Evolutionary conservation across 176 grass and related monocot genomes (phyloP).

Genomic region (Phyllostachys edulis): DNA sequence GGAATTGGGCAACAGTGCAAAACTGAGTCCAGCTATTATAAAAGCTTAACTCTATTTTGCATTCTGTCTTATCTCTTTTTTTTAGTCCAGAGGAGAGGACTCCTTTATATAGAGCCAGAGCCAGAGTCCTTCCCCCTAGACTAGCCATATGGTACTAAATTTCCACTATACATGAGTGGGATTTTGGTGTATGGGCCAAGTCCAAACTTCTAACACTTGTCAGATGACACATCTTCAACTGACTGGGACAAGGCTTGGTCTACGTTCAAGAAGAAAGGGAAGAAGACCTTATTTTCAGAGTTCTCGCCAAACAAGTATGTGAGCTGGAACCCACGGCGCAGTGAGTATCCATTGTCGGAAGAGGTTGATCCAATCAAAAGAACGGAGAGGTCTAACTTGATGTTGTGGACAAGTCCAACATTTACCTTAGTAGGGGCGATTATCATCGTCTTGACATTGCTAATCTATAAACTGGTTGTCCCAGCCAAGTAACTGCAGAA

Average conservation of each 20-base stretch:
- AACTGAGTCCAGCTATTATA: no score
- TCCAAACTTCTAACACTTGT: no score
- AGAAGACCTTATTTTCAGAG: conserved; percentile 73
- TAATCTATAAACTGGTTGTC: conserved; percentile 70
- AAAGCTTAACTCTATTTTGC: no score
- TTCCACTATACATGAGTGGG: no score
- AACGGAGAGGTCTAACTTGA: conserved; percentile 81
- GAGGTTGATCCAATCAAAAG: conserved; percentile 93
- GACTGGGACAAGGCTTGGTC: conserved; percentile 97
- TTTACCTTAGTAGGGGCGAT: conserved; percentile 88
- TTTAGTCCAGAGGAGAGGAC: no score
- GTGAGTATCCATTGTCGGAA: conserved; percentile 81
- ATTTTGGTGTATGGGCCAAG: no score
- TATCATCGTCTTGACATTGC: conserved; percentile 65
- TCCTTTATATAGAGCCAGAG: no score
- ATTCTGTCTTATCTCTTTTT: no score
- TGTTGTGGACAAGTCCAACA: conserved; percentile 83
- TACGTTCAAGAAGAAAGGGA: conserved; percentile 70
- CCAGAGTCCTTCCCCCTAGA: no score
- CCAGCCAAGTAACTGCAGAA: conserved; percentile 64
- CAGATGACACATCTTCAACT: conserved; percentile 68
- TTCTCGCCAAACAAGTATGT: conserved; percentile 86
- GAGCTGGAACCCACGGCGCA: conserved; percentile 74
- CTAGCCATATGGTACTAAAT: no score
- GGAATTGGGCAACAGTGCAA: no score